phyloP scores from a whole-genome alignment of 495 filamentous ascomycete species.

The Durotheca rogersii region DNA sequence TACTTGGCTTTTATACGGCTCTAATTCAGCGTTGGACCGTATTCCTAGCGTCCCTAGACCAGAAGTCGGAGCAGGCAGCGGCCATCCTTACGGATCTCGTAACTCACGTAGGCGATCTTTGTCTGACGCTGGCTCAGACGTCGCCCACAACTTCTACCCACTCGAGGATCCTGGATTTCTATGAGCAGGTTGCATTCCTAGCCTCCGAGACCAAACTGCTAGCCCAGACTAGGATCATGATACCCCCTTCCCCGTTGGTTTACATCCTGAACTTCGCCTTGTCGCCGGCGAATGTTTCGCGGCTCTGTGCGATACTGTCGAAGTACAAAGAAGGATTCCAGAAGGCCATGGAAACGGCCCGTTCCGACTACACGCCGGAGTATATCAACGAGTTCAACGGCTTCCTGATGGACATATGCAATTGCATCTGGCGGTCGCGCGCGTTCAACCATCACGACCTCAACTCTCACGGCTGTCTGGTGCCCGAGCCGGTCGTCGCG shows the following conservation, averaged over 20 bases:
- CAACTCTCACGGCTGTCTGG: conserved; percentile 72
- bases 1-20: conserved; percentile 70
- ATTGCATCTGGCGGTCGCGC: conserved; percentile 77
- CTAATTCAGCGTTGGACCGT: conserved; percentile 70
- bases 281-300: conserved; percentile 64
- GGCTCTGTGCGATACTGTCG: conserved; percentile 66
- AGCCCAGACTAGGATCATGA: conserved; percentile 57
- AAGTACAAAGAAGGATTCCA: conserved; percentile 77
- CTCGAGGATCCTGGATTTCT: conserved; percentile 67
- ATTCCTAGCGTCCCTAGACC: conserved; percentile 35
- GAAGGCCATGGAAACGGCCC: conserved; percentile 49
- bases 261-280: conserved; percentile 69
- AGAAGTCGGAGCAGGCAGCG: conserved; percentile 28
- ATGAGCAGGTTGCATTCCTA: conserved; percentile 58
- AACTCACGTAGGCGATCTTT: conserved; percentile 61
- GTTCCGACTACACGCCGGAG: conserved; percentile 46
- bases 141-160: conserved; percentile 39
- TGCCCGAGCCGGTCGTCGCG: conserved; percentile 50
- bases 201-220: conserved; percentile 56
- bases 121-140: conserved; percentile 60
- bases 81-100: conserved; percentile 50
- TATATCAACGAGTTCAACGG: conserved; percentile 76
- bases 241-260: conserved; percentile 67
- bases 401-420: conserved; percentile 87
- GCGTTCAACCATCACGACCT: conserved; percentile 67